phyloP scores from a whole-genome alignment of 2,329 filamentous ascomycete genomes.

The Mycosphaerella sp. region DNA sequence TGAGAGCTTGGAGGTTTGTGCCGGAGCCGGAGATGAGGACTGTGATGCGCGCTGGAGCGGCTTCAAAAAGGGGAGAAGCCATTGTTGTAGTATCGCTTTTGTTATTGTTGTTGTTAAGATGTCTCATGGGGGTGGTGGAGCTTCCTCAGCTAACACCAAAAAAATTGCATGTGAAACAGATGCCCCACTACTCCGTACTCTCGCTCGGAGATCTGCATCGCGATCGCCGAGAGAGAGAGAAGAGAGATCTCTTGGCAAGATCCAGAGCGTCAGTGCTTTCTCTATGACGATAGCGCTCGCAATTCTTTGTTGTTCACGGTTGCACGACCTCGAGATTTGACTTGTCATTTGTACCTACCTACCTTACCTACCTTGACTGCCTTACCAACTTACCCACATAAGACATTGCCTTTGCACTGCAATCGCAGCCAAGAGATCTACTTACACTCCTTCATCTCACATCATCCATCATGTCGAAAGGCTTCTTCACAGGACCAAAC shows the following conservation, averaged over 20 bases:
- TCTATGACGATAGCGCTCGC: slow-evolving; percentile 8
- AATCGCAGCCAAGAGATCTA: background rate
- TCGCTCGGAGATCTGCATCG: background rate
- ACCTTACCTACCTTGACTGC: background rate
- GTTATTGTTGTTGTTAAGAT: background rate
- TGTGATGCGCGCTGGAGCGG: slow-evolving; percentile 26
- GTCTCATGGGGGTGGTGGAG: background rate
- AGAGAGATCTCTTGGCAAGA: slow-evolving; percentile 1
- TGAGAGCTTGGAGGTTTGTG: slow-evolving; percentile 73
- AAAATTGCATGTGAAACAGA: slow-evolving; percentile 1
- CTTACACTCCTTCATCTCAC: background rate
- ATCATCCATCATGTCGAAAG: slow-evolving; percentile 21
- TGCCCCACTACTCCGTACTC: background rate
- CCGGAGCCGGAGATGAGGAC: slow-evolving; percentile 62
- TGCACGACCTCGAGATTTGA: no score
- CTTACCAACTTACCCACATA: background rate
- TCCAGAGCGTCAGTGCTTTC: background rate
- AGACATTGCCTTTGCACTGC: background rate
- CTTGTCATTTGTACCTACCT: slow-evolving; percentile 1
- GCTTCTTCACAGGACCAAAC: slow-evolving; percentile 26
- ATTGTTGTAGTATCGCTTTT: background rate
- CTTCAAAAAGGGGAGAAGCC: background rate
- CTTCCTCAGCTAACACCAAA: background rate
- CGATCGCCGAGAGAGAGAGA: background rate
- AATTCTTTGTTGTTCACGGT: background rate